A percentile compares a stretch with the other conserved stretches of the same genome.
phyloP scores from a whole-genome alignment of 2,329 filamentous ascomycete genomes.

The Sordariomycetes sp. region DNA sequence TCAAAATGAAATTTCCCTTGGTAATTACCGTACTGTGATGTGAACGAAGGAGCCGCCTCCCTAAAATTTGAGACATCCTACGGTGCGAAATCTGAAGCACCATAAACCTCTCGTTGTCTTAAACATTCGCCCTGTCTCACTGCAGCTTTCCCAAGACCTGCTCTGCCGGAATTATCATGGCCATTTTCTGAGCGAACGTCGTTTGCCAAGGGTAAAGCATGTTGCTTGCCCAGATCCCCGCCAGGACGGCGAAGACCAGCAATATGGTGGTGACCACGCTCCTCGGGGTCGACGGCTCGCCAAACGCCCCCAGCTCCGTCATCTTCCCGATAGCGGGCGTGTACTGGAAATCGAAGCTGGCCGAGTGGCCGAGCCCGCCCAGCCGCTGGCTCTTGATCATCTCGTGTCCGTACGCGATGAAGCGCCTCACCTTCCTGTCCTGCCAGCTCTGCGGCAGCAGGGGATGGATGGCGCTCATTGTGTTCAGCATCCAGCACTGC shows the following conservation, averaged over 20 bases:
- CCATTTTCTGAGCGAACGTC: constrained; percentile 13
- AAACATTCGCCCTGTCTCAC: no score
- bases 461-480: constrained; percentile 35
- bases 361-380: constrained; percentile 53
- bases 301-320: constrained; percentile 19
- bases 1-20: no score
- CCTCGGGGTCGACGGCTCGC: constrained; percentile 15
- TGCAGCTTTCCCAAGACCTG: background rate
- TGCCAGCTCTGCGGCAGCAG: constrained; percentile 25
- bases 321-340: constrained; percentile 37
- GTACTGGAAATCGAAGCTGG: constrained; percentile 63
- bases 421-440: constrained; percentile 17
- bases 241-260: constrained; percentile 30
- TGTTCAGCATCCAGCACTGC: constrained; percentile 59
- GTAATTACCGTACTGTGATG: no score
- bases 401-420: constrained; percentile 28
- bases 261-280: constrained; percentile 24
- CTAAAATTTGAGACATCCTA: no score
- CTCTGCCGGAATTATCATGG: constrained; percentile 2
- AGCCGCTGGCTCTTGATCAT: constrained; percentile 49
- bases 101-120: no score
- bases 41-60: no score
- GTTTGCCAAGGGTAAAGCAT: constrained; percentile 5
- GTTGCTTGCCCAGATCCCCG: constrained; percentile 10
- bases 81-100: no score